Evolutionary conservation across 371 early-diverging fungal species (phyloP).

Genomic region (Coemansia sp.): DNA sequence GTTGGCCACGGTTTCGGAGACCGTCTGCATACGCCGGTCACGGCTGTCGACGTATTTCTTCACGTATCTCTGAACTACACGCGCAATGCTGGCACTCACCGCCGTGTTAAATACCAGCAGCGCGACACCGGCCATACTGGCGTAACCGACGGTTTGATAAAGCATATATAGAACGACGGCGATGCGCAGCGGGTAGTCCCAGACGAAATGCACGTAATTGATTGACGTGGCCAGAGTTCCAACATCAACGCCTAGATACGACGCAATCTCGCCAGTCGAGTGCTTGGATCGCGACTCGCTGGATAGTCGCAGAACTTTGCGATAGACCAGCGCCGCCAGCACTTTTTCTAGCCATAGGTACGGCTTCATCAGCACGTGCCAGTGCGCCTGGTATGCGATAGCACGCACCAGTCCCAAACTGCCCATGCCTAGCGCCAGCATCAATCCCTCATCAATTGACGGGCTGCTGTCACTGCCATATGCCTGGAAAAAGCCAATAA

Average conservation of each 20-base stretch:
- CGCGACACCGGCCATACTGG: constrained; percentile 13
- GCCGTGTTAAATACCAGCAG: constrained; percentile 10
- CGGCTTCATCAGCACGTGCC: constrained; percentile 18
- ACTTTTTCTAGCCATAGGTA: constrained; percentile 18
- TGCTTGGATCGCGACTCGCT: constrained; percentile 12
- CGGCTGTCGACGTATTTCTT: constrained; percentile 1
- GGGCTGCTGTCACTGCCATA: constrained; percentile 1
- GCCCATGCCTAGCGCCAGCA: constrained; percentile 20
- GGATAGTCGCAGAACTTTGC: constrained; percentile 15
- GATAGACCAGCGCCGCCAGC: constrained; percentile 16
- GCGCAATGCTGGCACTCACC: constrained; percentile 6
- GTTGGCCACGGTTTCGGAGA: constrained; percentile 84
- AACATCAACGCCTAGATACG: constrained; percentile 21
- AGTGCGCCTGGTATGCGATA: constrained; percentile 15
- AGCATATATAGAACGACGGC: constrained; percentile 14
- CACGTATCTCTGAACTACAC: neutral
- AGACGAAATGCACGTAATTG: constrained; percentile 15
- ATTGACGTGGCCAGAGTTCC: constrained; percentile 10
- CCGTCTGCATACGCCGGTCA: constrained; percentile 77
- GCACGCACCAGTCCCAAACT: constrained; percentile 14
- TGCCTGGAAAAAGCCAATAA: constrained; percentile 17
- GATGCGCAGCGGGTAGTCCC: constrained; percentile 24
- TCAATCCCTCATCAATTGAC: constrained; percentile 14
- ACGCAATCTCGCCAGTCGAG: constrained; percentile 12
- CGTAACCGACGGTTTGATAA: constrained; percentile 14